Conservation (phyloP, 2,329 filamentous ascomycete genomes). For the Talaromyces sp. region DNA sequence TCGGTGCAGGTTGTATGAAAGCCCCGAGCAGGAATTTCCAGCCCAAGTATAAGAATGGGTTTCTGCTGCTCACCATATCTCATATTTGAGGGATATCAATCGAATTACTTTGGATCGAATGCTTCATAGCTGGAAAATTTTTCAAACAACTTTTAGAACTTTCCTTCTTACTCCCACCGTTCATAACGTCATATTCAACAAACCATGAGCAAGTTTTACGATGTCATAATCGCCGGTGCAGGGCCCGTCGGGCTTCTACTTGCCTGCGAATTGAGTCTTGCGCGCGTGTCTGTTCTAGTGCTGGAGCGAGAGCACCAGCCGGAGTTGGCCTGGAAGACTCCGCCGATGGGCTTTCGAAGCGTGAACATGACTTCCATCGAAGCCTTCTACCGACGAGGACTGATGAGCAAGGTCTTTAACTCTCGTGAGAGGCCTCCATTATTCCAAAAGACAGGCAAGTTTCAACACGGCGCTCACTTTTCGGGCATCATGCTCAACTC, state of each 20-base stretch:
- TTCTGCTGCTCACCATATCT: background rate
- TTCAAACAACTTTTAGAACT: background rate
- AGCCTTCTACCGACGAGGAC: conserved; percentile 33
- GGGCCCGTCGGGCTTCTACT: conserved; percentile 14
- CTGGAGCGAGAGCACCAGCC: conserved; percentile 20
- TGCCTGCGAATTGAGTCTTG: conserved; percentile 31
- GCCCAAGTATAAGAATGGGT: background rate
- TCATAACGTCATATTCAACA: background rate
- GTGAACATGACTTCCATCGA: conserved; percentile 31
- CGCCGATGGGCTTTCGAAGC: conserved; percentile 17
- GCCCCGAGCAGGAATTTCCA: background rate
- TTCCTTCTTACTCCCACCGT: background rate
- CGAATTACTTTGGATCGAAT: background rate
- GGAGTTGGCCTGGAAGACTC: conserved; percentile 25
- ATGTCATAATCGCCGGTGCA: conserved; percentile 13
- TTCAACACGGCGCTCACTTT: conserved; percentile 28
- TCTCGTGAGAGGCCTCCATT: background rate
- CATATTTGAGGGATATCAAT: background rate
- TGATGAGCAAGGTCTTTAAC: conserved; percentile 25
- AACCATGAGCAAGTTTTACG: conserved; percentile 6
- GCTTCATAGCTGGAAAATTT: no score
- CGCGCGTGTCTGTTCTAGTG: conserved; percentile 29
- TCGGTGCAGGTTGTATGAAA: background rate
- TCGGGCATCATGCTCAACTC: conserved; percentile 19
- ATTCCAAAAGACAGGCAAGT: conserved; percentile 16